phyloP scores from a whole-genome alignment of 805 yeast genomes.

The Candida boleticola region DNA sequence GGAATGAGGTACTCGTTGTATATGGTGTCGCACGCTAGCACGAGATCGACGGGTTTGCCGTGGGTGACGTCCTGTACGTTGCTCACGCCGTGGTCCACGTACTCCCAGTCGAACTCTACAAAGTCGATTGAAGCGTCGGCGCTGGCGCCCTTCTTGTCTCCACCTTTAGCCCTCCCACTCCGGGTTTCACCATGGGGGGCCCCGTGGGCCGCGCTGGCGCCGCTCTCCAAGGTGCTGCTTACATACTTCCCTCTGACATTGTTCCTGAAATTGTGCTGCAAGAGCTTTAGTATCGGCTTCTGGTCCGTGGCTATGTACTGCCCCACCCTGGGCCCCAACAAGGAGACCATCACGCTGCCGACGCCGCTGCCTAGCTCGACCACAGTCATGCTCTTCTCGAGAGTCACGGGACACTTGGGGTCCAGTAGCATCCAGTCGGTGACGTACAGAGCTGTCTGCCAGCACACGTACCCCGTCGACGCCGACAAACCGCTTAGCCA shows the following conservation, averaged over 20 bases:
- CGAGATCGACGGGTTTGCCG: conserved; percentile 35
- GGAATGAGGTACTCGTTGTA: conserved; percentile 61
- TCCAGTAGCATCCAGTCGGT: conserved; percentile 51
- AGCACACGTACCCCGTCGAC: conserved; percentile 54
- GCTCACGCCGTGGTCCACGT: conserved; percentile 31
- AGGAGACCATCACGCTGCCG: conserved; percentile 48
- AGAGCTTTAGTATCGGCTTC: conserved; percentile 47
- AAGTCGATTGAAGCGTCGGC: conserved; percentile 35
- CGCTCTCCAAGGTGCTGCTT: not conserved
- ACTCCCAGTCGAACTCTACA: conserved; percentile 63
- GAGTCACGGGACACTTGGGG: conserved; percentile 23
- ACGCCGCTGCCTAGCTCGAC: conserved; percentile 67
- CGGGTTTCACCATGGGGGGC: no score
- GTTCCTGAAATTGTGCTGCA: conserved; percentile 42
- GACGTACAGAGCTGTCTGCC: conserved; percentile 52
- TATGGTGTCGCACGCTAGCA: conserved; percentile 64
- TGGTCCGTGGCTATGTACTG: conserved; percentile 61
- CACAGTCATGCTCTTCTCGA: conserved; percentile 19
- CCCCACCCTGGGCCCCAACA: conserved; percentile 27
- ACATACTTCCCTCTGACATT: conserved; percentile 25
- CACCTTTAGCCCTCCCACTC: not conserved
- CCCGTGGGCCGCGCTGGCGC: not conserved
- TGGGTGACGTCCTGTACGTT: conserved; percentile 15
- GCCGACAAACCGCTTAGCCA: conserved; percentile 34
- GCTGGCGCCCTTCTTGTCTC: not conserved